Base-by-base conservation (phyloP, 202 grass and related monocot species). In the Miscanthus sacchariflorus region DNA sequence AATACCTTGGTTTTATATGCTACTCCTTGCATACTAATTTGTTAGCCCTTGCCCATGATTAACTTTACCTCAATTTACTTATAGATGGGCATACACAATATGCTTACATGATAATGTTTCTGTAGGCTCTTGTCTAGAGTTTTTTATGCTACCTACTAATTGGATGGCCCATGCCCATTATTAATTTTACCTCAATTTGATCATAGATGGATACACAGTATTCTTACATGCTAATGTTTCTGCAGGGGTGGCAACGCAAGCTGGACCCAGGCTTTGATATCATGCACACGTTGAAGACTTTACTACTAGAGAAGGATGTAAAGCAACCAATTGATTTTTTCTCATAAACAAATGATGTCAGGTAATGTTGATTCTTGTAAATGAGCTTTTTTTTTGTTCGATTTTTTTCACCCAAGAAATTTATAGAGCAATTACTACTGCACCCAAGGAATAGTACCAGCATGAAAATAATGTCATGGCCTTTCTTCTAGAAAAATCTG, bases 171-270 rank as follows among this genome's bases (percentile, higher is more conserved):
- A 78, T 77, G 50, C 48, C 1, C 17, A 77, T 27, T 7, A 44
- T 75, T 28, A 45, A 74, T 50, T 83, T 72, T 71, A 83, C 67
- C 24, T 78, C 8, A 36, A 35, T 72, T 46, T 72, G 14, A 24
- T 83, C 72, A 72, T 15, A 30, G 50, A 63, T 82, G 72, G n/a
- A 86, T 79, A 28, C 38, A 44, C 13, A 59, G 0, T 68, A 84
- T 80, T 39, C 28, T 87, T 86, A 83, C n/a, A 42, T 74, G 70
- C 38, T 19, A 66, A 48, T 66, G 13, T 66, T 84, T 86, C 89
- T 89, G 85, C 80, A 98, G 96, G 94, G 96, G 0, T 98, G 96
- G 96, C 96, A 98, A 88, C 89, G 92, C 74, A 96, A 95, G 85
- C 75, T 98, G 84, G 92, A 96, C 84, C 94, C 96, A 89, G 70